Evolutionary conservation across 2,329 filamentous ascomycete species (phyloP).

Genomic region (Nemania serpens): DNA sequence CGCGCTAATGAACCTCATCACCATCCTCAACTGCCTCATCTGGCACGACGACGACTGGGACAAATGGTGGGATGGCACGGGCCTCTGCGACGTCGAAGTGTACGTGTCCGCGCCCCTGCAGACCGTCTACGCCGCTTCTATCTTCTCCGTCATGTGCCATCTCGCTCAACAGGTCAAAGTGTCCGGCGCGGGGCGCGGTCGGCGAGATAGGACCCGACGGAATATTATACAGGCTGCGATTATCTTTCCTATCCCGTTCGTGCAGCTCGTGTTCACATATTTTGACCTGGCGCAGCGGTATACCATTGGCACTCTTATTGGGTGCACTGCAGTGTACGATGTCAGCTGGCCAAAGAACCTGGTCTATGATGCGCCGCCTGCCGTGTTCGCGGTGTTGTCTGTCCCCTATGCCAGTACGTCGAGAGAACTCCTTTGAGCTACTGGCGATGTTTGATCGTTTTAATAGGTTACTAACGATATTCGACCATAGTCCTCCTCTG

Average conservation of each 20-base stretch:
- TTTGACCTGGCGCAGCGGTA: slow-evolving; percentile 55
- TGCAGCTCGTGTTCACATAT: slow-evolving; percentile 55
- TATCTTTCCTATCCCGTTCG: slow-evolving; percentile 58
- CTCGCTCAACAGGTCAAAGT: slow-evolving; percentile 56
- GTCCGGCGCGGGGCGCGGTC: slow-evolving; percentile 47
- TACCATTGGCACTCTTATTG: slow-evolving; percentile 53
- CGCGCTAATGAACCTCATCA: slow-evolving; percentile 53
- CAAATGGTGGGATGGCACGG: slow-evolving; percentile 56
- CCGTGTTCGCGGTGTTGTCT: slow-evolving; percentile 50
- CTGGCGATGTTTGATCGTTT: neutral
- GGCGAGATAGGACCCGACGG: slow-evolving; percentile 48
- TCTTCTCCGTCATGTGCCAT: slow-evolving; percentile 60
- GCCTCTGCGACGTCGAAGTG: slow-evolving; percentile 58
- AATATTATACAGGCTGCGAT: slow-evolving; percentile 55
- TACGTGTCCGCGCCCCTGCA: slow-evolving; percentile 45
- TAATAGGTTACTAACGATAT: slow-evolving; percentile 4
- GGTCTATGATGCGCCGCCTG: slow-evolving; percentile 54
- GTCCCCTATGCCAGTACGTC: slow-evolving; percentile 55
- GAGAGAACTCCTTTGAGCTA: neutral
- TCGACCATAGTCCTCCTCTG: slow-evolving; percentile 48
- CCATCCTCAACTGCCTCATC: slow-evolving; percentile 55
- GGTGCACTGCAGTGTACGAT: slow-evolving; percentile 53
- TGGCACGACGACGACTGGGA: slow-evolving; percentile 58
- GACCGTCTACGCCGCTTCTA: slow-evolving; percentile 54
- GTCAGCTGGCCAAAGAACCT: slow-evolving; percentile 54